Evolutionary conservation across 768 basidiomycete genomes (phyloP).

Genomic region (Gymnopilus junonius): DNA sequence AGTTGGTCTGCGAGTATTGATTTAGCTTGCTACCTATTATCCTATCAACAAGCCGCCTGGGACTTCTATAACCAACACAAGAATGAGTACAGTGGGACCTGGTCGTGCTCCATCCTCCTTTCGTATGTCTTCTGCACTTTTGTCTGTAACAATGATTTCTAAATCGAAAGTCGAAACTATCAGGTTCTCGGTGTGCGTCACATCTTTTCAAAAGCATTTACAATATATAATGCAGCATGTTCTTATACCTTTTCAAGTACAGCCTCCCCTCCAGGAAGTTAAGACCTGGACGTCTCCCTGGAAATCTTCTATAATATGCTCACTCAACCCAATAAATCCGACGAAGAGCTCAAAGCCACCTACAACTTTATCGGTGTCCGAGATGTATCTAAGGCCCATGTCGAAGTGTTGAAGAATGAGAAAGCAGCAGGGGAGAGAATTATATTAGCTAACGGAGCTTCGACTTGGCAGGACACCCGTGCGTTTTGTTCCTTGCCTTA

Average conservation of each 20-base stretch:
- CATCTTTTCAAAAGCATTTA: neutral
- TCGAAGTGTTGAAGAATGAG: slow-evolving; percentile 51
- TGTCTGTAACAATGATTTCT: neutral
- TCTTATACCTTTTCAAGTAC: slow-evolving; percentile 41
- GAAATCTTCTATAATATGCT: slow-evolving; percentile 27
- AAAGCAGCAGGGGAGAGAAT: slow-evolving; percentile 61
- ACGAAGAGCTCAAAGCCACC: slow-evolving; percentile 22
- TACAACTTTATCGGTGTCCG: slow-evolving; percentile 58
- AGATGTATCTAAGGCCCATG: slow-evolving; percentile 60
- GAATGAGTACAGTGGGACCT: slow-evolving; percentile 51
- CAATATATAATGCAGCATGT: too few relatives aligned
- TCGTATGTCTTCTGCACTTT: neutral
- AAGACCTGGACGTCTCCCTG: slow-evolving; percentile 25
- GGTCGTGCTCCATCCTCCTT: slow-evolving; percentile 54
- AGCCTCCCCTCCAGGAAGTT: slow-evolving; percentile 32
- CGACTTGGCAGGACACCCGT: slow-evolving; percentile 9
- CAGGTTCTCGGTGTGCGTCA: slow-evolving; percentile 8
- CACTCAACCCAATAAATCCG: slow-evolving; percentile 15
- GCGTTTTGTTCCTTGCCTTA: neutral
- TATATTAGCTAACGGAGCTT: too few relatives aligned
- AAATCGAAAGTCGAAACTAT: neutral
- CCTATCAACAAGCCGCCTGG: slow-evolving; percentile 43
- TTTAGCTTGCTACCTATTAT: too few relatives aligned
- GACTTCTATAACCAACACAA: slow-evolving; percentile 47
- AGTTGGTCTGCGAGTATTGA: neutral